Base-by-base conservation (phyloP, 495 filamentous ascomycete species). In the Penicillium waksmanii region DNA sequence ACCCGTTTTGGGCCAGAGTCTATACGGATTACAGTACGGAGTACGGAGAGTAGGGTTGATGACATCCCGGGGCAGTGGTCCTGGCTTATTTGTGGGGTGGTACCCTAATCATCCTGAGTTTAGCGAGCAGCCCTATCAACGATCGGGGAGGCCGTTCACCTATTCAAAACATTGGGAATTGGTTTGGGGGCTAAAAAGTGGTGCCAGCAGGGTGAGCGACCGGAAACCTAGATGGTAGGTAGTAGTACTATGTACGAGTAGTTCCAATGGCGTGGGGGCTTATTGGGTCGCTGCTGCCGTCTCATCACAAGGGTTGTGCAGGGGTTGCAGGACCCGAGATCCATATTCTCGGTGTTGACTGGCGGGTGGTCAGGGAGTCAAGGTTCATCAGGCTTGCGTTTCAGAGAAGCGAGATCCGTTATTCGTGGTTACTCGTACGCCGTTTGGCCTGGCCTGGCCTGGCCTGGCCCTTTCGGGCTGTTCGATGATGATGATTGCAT, bases 91-190 rank as follows among this genome's bases (percentile, higher is more conserved):
- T 15, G 57, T 53, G 62, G 53, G 33, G 62, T 52, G 49, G 60
- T 55, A 56, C 59, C 52, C 50, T 63, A 61, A 56, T 60, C 56
- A 57, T 62, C 58, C 62, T 65, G 42, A 62, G 42, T 27, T 48
- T 48, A 48, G 35, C 51, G 35, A 35, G 21, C 51, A 53, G 33
- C 51, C 51, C 51, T 53, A 53, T 48, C 46, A 21, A 12, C 19
- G 27, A 53, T 11, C 17, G 6, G 27, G n/a, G 27, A 31, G 27
- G 27, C 27, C 27, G 27, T 31, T 31, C 27, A 8, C 25, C 6
- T 27, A 7, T 27, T 27, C 25, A 0, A 27, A 27, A 27, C 25
- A 27, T 27, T 27, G 25, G 25, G 6, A 27, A 31, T 31, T 31
- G 4, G 17, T 17, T 44, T 44, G 55, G 33, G 48, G 51, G 46